Conservation (phyloP, 2,329 filamentous ascomycete species). For the Penicillium aurantiogriseum region DNA sequence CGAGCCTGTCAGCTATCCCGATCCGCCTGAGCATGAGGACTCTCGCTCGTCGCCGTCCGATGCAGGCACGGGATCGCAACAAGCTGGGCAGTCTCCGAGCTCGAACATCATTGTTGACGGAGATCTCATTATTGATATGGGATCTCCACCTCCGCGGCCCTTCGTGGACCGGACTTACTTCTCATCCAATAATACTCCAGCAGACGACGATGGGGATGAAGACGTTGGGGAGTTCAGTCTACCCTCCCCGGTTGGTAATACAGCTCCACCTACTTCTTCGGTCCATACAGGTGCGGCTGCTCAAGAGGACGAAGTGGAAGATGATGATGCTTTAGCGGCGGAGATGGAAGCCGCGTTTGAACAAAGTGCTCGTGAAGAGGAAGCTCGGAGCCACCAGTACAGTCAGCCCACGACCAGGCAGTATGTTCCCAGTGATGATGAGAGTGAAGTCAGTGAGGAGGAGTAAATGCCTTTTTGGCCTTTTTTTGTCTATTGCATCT, state of each 20-base stretch:
- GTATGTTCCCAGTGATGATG: slow-evolving; percentile 49
- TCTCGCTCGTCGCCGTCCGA: slow-evolving; percentile 34
- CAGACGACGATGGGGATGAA: slow-evolving; percentile 41
- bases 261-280: slow-evolving; percentile 15
- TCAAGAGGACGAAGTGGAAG: slow-evolving; percentile 35
- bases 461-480: slow-evolving; percentile 45
- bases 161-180: slow-evolving; percentile 45
- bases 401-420: slow-evolving; percentile 29
- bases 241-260: slow-evolving; percentile 37
- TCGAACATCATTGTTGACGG: slow-evolving; percentile 49
- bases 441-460: slow-evolving; percentile 67
- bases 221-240: slow-evolving; percentile 40
- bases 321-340: slow-evolving; percentile 56
- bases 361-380: slow-evolving; percentile 41
- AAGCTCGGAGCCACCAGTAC: slow-evolving; percentile 40
- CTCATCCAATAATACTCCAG: slow-evolving; percentile 43
- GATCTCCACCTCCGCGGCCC: slow-evolving; percentile 44
- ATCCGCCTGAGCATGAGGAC: slow-evolving; percentile 27
- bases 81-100: slow-evolving; percentile 34
- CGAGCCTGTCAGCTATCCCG: slow-evolving; percentile 27
- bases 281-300: slow-evolving; percentile 21
- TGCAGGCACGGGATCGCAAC: slow-evolving; percentile 33
- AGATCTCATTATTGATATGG: slow-evolving; percentile 50
- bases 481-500: slow-evolving; percentile 9
- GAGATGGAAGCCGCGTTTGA: slow-evolving; percentile 58